A percentile compares a stretch with the other conserved stretches of the same genome.
Evolutionary conservation across 2,329 filamentous ascomycete genomes (phyloP).

Genomic region (Talaromyces sp.): DNA sequence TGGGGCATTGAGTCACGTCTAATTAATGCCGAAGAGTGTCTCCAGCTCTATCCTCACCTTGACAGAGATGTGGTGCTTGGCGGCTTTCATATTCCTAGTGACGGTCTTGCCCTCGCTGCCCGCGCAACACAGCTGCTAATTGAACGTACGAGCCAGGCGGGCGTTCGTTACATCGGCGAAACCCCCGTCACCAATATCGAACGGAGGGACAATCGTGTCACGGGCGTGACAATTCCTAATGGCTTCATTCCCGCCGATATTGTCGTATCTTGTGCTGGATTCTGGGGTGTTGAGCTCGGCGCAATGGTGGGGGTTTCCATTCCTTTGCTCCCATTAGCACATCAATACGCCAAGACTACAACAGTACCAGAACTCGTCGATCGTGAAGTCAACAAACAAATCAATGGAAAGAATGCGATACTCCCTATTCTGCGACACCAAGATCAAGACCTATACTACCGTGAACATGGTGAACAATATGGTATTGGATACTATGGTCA

Average conservation of each 20-base stretch:
- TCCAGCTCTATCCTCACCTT: conserved; percentile 57
- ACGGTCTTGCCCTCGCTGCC: conserved; percentile 64
- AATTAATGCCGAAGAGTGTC: conserved; percentile 56
- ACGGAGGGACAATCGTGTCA: conserved; percentile 53
- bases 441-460: conserved; percentile 66
- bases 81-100: conserved; percentile 62
- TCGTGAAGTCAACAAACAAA: conserved; percentile 47
- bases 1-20: conserved; percentile 63
- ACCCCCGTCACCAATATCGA: conserved; percentile 64
- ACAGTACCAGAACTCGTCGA: conserved; percentile 50
- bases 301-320: conserved; percentile 62
- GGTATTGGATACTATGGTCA: conserved; percentile 69
- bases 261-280: conserved; percentile 64
- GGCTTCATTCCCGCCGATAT: conserved; percentile 61
- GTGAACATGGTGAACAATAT: conserved; percentile 64
- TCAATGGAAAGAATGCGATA: conserved; percentile 52
- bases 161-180: conserved; percentile 59
- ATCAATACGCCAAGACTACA: conserved; percentile 67
- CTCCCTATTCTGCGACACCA: conserved; percentile 65
- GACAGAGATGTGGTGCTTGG: conserved; percentile 59
- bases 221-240: conserved; percentile 56
- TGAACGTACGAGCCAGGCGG: conserved; percentile 58
- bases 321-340: conserved; percentile 63
- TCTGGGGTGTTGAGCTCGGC: conserved; percentile 68
- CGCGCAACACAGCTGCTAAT: conserved; percentile 65